Evolutionary conservation across 495 filamentous ascomycete species (phyloP).

Genomic region (Talaromyces trachyspermus): DNA sequence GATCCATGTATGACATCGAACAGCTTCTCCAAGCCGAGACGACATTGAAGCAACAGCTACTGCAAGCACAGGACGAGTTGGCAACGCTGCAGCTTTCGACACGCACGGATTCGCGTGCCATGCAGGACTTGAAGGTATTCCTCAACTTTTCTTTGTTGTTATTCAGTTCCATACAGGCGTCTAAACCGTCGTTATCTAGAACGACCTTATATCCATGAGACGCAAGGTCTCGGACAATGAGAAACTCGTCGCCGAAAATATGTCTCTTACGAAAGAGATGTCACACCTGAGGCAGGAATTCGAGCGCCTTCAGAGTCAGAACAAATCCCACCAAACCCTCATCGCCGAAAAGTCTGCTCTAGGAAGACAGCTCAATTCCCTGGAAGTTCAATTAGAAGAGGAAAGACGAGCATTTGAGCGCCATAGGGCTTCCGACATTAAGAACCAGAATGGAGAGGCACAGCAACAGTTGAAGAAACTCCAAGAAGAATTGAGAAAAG

Average conservation of each 20-base stretch:
- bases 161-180: not conserved
- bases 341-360: slow-evolving; percentile 69
- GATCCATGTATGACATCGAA: slow-evolving; percentile 45
- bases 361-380: slow-evolving; percentile 61
- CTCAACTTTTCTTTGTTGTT: not conserved
- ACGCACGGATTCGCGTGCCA: slow-evolving; percentile 53
- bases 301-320: slow-evolving; percentile 68
- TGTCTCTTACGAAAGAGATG: slow-evolving; percentile 64
- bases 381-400: slow-evolving; percentile 74
- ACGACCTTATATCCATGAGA: slow-evolving; percentile 58
- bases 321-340: slow-evolving; percentile 53
- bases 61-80: slow-evolving; percentile 46
- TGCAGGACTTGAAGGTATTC: slow-evolving; percentile 60
- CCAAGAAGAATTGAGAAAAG: slow-evolving; percentile 36
- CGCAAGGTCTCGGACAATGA: slow-evolving; percentile 56
- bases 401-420: slow-evolving; percentile 64
- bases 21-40: slow-evolving; percentile 41
- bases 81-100: slow-evolving; percentile 48
- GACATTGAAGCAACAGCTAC: slow-evolving; percentile 50
- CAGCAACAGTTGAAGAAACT: slow-evolving; percentile 33
- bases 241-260: slow-evolving; percentile 68
- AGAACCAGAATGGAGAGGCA: slow-evolving; percentile 38
- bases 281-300: slow-evolving; percentile 65
- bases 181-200: slow-evolving; percentile 34
- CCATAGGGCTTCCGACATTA: slow-evolving; percentile 42